A percentile compares a stretch with the other conserved stretches of the same genome.
phyloP scores from a whole-genome alignment of 805 yeast genomes.

The Saccharomycopsis sp. region DNA sequence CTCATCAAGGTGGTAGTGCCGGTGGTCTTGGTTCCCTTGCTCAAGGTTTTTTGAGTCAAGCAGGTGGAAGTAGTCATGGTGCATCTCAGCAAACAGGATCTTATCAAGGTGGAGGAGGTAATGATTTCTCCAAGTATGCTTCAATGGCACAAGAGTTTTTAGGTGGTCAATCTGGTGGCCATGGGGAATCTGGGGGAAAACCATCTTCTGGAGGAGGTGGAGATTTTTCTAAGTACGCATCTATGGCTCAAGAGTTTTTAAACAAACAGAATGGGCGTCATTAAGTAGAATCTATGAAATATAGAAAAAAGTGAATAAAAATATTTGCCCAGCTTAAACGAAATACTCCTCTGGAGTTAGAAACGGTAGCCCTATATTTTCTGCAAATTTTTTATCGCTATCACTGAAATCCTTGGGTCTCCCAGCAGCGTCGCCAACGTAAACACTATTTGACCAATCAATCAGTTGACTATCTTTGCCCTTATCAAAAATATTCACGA shows the following conservation, averaged over 20 bases:
- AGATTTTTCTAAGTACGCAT: conserved; percentile 12
- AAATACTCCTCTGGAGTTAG: conserved; percentile 69
- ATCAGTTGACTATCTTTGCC: conserved; percentile 27
- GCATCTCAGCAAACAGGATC: neutral
- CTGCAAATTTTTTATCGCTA: conserved; percentile 68
- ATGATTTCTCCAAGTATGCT: conserved; percentile 3
- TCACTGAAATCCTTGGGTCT: conserved; percentile 71
- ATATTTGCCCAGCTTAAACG: neutral
- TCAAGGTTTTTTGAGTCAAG: conserved; percentile 1
- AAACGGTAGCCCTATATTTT: conserved; percentile 45
- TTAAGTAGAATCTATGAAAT: neutral
- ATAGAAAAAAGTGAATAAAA: neutral
- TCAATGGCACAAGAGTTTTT: conserved; percentile 12
- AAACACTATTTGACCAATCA: conserved; percentile 44
- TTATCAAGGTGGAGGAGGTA: conserved; percentile 5
- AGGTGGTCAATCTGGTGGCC: neutral
- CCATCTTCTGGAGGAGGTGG: conserved; percentile 1
- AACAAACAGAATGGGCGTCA: conserved; percentile 2
- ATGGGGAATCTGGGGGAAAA: neutral
- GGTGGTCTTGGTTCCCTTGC: neutral
- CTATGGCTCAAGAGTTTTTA: conserved; percentile 17
- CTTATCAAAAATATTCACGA: conserved; percentile 26
- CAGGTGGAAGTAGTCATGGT: neutral
- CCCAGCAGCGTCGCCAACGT: conserved; percentile 98
- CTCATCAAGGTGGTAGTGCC: neutral